Base-by-base conservation (phyloP, 176 grass and related monocot species). In the Avena atlantica region DNA sequence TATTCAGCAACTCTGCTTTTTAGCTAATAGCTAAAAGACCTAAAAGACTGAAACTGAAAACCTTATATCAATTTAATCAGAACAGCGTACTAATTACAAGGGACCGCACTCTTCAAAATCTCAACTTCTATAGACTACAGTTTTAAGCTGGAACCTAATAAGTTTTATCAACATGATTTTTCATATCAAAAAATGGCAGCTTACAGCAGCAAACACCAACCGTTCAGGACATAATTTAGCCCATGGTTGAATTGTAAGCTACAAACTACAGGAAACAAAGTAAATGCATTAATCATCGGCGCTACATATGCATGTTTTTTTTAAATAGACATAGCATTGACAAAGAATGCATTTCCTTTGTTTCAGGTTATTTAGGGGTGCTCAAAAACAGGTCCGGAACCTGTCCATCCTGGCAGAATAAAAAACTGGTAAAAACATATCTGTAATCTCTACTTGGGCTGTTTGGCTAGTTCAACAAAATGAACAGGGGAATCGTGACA, bases 201-300 rank as follows among this genome's bases (percentile, higher is more conserved):
- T 48, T 69, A 36, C 37, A 81, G 81, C 25, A 83, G 10, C 6
- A 59, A 69, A 80, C 50, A 69, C 6, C 9, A 59, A 67, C 5
- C 58, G 52, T 76, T 56, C 36, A 81, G 68, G 12, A 63, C 11
- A 85, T 31, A 75, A 20, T n/a, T 47, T 81, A 21, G 19, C 19
- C 13, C 29, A 27, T 1, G 20, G 58, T 73, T 37, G 23, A 51
- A 14, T 17, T 13, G 29, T 31, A 56, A 25, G 23, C 36, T 13
- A 63, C 24, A 81, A 9, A 23, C 12, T 67, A 58, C 51, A 86
- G 15, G n/a, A 27, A 70, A 87, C 21, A 47, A 13, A 44, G 19
- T 10, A 72, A 72, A 12, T 47, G 9, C 67, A 63, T 74, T 36
- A 8, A 24, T 25, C 6, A 31, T 34, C 31, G 31, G 31, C 31